phyloP scores from a whole-genome alignment of 306 rosid genomes.

The Canavalia gladiata region DNA sequence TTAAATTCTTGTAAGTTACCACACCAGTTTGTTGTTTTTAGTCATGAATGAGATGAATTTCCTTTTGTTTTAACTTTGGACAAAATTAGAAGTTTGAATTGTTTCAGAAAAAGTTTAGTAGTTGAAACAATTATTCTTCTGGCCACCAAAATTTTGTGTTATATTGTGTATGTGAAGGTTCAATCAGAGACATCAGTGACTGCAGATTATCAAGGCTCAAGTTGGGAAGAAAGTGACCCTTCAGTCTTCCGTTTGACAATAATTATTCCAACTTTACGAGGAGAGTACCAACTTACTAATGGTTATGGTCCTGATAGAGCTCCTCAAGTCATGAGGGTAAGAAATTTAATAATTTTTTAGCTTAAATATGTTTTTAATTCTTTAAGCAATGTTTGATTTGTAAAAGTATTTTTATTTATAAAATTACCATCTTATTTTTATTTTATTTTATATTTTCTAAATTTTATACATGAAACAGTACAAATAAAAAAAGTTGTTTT shows the following conservation, averaged over 20 bases:
- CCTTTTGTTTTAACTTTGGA: neutral
- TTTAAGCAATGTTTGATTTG: too few relatives aligned
- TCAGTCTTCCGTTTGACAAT: slow-evolving; percentile 54
- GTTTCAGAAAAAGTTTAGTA: neutral
- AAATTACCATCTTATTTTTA: too few relatives aligned
- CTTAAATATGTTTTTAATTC: too few relatives aligned
- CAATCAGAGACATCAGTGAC: slow-evolving; percentile 52
- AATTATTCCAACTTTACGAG: slow-evolving; percentile 42
- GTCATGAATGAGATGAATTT: neutral
- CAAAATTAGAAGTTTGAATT: neutral
- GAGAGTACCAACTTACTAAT: slow-evolving; percentile 71
- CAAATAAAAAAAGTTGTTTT: too few relatives aligned
- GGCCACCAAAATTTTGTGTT: neutral
- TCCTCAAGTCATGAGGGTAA: slow-evolving; percentile 57
- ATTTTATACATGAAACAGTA: too few relatives aligned
- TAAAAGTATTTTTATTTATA: too few relatives aligned
- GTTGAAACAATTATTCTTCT: neutral
- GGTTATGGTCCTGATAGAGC: slow-evolving; percentile 70
- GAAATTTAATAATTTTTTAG: neutral
- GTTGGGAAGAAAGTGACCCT: slow-evolving; percentile 66
- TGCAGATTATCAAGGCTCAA: slow-evolving; percentile 60
- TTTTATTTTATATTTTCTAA: too few relatives aligned
- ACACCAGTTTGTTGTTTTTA: neutral
- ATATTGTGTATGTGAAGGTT: slow-evolving; percentile 48
- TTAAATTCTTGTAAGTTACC: too few relatives aligned